phyloP scores from a whole-genome alignment of 129 eudicot species.

The Saposhnikovia divaricata region DNA sequence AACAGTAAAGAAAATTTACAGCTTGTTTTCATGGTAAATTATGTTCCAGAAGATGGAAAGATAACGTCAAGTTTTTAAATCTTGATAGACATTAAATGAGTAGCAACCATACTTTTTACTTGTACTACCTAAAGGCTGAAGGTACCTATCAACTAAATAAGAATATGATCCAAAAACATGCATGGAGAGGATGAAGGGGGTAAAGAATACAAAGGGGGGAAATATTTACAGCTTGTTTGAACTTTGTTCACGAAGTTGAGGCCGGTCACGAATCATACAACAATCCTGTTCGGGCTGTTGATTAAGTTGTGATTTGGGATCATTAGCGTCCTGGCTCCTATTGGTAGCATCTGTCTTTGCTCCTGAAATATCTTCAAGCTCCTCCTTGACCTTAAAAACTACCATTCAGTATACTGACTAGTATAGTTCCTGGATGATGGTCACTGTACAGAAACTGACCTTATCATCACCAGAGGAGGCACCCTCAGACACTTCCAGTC shows the following conservation, averaged over 20 bases:
- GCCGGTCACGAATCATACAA: constrained; percentile 17
- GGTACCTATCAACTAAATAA: neutral
- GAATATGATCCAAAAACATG: neutral
- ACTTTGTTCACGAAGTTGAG: constrained; percentile 19
- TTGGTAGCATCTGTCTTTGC: constrained; percentile 48
- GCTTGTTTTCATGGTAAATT: neutral
- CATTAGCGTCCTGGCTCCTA: constrained; percentile 59
- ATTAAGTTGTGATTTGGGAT: constrained; percentile 17
- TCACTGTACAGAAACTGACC: constrained; percentile 31
- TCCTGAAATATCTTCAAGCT: constrained; percentile 48
- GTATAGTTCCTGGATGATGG: neutral
- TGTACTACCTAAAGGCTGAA: neutral
- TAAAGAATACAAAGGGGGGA: neutral
- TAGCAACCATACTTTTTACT: neutral
- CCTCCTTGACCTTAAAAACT: constrained; percentile 44
- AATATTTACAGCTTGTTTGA: constrained; percentile 38
- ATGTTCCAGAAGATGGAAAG: neutral
- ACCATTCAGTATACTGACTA: constrained; percentile 21
- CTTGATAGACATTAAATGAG: neutral
- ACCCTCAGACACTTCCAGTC: constrained; percentile 36
- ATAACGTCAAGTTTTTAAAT: neutral
- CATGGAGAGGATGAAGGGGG: neutral
- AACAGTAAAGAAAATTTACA: neutral
- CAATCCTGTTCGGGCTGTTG: constrained; percentile 31
- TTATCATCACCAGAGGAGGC: constrained; percentile 44